Evolutionary conservation across 176 grass and related monocot species (phyloP).

Genomic region (Zoysia pacifica): DNA sequence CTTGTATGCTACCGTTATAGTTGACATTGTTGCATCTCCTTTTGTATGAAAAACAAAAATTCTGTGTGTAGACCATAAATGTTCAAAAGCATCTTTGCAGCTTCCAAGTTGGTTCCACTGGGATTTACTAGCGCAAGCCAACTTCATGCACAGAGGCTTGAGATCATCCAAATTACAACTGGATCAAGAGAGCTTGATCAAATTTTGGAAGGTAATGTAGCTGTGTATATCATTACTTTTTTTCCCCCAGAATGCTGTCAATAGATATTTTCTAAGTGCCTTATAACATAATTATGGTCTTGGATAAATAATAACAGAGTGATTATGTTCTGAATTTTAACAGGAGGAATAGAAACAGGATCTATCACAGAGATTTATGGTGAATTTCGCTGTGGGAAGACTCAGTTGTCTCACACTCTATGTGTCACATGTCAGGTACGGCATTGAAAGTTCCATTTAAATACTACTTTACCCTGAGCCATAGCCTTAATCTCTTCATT

Average conservation of each 20-base stretch:
- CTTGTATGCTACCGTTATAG: slow-evolving; percentile 16
- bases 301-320: not conserved
- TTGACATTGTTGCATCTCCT: slow-evolving; percentile 3
- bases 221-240: not conserved
- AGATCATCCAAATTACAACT: slow-evolving; percentile 91
- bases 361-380: slow-evolving; percentile 98
- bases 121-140: slow-evolving; percentile 93
- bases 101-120: slow-evolving; percentile 87
- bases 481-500: not conserved
- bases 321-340: slow-evolving; percentile 22
- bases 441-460: slow-evolving; percentile 18
- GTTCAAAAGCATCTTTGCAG: slow-evolving; percentile 42
- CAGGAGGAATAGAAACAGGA: slow-evolving; percentile 93
- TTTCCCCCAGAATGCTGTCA: not conserved
- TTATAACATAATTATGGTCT: not conserved
- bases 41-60: slow-evolving; percentile 4
- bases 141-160: slow-evolving; percentile 90
- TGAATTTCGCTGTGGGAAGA: slow-evolving; percentile 88
- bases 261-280: not conserved
- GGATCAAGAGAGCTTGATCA: slow-evolving; percentile 95
- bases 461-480: not conserved
- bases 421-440: slow-evolving; percentile 97
- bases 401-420: slow-evolving; percentile 88
- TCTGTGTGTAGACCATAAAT: not conserved
- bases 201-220: slow-evolving; percentile 76